Conservation (phyloP, 2,329 filamentous ascomycete genomes). For the Bipolaris cookei region DNA sequence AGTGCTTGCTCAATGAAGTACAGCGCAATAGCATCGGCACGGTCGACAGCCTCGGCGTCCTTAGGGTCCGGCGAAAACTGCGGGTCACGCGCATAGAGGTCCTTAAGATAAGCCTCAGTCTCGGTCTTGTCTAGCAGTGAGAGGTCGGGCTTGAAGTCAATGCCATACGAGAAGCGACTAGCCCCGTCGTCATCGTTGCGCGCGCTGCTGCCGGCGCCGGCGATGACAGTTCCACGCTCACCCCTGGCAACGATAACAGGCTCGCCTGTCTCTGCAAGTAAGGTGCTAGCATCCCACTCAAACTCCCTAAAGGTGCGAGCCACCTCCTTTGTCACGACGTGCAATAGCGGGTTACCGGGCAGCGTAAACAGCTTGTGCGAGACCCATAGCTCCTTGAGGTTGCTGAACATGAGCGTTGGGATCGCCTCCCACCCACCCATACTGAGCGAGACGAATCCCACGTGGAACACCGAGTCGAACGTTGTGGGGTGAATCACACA, state of each 20-base stretch:
- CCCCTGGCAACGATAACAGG: conserved; percentile 11
- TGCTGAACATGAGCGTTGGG: conserved; percentile 9
- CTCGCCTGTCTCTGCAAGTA: conserved; percentile 15
- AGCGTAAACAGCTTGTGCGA: conserved; percentile 12
- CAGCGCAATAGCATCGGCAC: conserved; percentile 10
- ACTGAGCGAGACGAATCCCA: conserved; percentile 11
- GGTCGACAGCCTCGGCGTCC: conserved; percentile 13
- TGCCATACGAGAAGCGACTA: conserved; percentile 14
- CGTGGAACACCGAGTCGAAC: conserved; percentile 9
- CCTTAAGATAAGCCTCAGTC: conserved; percentile 12
- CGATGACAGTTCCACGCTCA: conserved; percentile 13
- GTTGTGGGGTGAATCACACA: conserved; percentile 12
- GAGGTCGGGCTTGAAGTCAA: conserved; percentile 16
- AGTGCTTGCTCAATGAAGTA: conserved; percentile 15
- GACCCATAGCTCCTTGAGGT: conserved; percentile 11
- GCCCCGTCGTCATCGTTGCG: conserved; percentile 11
- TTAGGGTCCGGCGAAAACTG: conserved; percentile 13
- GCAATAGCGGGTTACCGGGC: conserved; percentile 6
- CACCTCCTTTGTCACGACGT: conserved; percentile 10
- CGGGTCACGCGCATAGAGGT: conserved; percentile 5
- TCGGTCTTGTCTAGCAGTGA: conserved; percentile 4
- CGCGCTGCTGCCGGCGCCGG: conserved; percentile 6
- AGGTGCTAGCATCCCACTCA: conserved; percentile 15
- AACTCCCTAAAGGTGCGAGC: conserved; percentile 14
- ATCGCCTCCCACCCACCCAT: conserved; percentile 12